Percentiles rank a stretch among this genome's conserved stretches.
Conservation (phyloP, 2,329 filamentous ascomycete genomes). For the Cladophialophora bantiana region DNA sequence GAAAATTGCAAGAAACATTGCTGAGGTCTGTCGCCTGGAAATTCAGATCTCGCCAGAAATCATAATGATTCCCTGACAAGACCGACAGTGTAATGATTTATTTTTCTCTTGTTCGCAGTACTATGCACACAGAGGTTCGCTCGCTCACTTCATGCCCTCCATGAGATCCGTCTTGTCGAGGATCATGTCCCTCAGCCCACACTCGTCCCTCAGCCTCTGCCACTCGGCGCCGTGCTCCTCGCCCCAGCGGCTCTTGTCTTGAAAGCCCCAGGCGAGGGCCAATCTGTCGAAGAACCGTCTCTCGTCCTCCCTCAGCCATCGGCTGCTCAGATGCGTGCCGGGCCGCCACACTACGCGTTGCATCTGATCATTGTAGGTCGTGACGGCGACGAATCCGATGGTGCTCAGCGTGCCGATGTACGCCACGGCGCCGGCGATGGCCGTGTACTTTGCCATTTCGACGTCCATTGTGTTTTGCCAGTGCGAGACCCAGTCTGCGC, state of each 20-base stretch:
- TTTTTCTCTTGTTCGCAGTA: not conserved
- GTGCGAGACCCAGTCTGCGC: conserved; percentile 62
- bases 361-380: conserved; percentile 94
- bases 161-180: conserved; percentile 88
- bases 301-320: conserved; percentile 91
- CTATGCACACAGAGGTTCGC: not conserved
- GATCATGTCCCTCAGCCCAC: conserved; percentile 84
- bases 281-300: conserved; percentile 84
- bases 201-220: conserved; percentile 83
- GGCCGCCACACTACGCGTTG: conserved; percentile 87
- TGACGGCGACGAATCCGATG: conserved; percentile 81
- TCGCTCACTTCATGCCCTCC: conserved; percentile 79
- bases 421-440: conserved; percentile 79
- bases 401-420: conserved; percentile 83
- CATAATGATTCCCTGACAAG: no score
- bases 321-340: conserved; percentile 78
- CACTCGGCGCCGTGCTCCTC: conserved; percentile 93
- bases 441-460: conserved; percentile 74
- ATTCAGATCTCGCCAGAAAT: no score
- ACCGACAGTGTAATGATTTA: not conserved
- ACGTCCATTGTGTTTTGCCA: conserved; percentile 80
- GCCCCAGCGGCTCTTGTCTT: conserved; percentile 77
- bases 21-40: not conserved
- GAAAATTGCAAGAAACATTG: not conserved
- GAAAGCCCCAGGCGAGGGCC: conserved; percentile 90